Evolutionary conservation across 331 rosid genomes (phyloP).

Genomic region (Acacia concinna): DNA sequence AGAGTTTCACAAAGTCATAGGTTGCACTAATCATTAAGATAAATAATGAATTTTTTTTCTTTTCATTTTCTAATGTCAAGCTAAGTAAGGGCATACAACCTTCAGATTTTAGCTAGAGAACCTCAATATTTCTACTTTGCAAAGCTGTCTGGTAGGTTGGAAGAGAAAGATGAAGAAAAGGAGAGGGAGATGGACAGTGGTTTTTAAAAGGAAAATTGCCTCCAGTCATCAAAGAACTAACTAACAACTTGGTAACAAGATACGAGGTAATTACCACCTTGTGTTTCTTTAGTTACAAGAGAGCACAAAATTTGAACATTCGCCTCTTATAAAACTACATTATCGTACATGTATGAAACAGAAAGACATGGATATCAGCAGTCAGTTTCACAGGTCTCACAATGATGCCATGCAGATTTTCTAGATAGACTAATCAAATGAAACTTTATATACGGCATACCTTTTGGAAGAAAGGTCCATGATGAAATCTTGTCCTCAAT

Average conservation of each 20-base stretch:
- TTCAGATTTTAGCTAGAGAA: not conserved
- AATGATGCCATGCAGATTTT: slow-evolving; percentile 2
- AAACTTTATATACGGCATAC: slow-evolving; percentile 37
- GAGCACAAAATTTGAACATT: slow-evolving; percentile 1
- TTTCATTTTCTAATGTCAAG: not conserved
- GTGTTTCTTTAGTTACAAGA: not conserved
- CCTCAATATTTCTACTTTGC: not conserved
- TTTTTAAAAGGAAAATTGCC: not conserved
- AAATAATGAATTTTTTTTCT: not conserved
- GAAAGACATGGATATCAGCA: slow-evolving; percentile 7
- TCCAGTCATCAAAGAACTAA: slow-evolving; percentile 8
- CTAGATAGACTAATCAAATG: not conserved
- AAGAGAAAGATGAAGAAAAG: not conserved
- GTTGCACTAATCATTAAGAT: not conserved
- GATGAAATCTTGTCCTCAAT: slow-evolving; percentile 93
- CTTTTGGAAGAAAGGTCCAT: slow-evolving; percentile 99
- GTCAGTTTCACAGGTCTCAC: slow-evolving; percentile 6
- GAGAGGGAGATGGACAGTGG: not conserved
- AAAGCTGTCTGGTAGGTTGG: not conserved
- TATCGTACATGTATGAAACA: not conserved
- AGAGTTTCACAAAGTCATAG: not conserved
- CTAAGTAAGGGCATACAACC: not conserved
- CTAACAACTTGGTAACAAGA: not conserved
- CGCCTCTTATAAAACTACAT: not conserved
- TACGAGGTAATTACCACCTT: slow-evolving; percentile 3